phyloP scores from a whole-genome alignment of 805 yeast genomes.

The Yarrowia sp. region DNA sequence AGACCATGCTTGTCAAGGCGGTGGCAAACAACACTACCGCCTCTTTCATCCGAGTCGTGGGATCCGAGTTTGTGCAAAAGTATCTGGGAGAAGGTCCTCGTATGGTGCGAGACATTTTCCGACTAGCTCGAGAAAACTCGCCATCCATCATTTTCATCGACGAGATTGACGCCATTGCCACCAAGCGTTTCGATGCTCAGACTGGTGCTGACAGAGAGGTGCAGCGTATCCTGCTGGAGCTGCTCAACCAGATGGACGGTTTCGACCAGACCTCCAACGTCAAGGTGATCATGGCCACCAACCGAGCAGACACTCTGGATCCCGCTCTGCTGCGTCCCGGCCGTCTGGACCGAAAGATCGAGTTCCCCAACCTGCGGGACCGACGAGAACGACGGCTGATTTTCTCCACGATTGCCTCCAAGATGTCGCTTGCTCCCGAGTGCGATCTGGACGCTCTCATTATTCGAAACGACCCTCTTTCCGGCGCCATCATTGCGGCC shows the following conservation, averaged over 20 bases:
- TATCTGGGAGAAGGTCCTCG: slow-evolving; percentile 99
- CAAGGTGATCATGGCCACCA: slow-evolving; percentile 98
- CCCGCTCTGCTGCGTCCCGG: slow-evolving; percentile 99
- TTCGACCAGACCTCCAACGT: slow-evolving; percentile 94
- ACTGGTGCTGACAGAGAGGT: slow-evolving; percentile 99
- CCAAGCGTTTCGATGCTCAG: slow-evolving; percentile 98
- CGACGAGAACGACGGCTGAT: slow-evolving; percentile 97
- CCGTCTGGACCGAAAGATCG: slow-evolving; percentile 95
- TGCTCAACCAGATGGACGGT: slow-evolving; percentile 98
- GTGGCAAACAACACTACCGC: slow-evolving; percentile 97
- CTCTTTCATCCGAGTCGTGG: slow-evolving; percentile 92
- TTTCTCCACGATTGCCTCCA: slow-evolving; percentile 92
- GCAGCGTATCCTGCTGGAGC: slow-evolving; percentile 92
- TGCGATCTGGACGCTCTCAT: slow-evolving; percentile 93
- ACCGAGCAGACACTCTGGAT: slow-evolving; percentile 98
- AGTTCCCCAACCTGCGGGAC: slow-evolving; percentile 93
- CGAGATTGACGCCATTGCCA: slow-evolving; percentile 98
- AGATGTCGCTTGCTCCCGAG: slow-evolving; percentile 97
- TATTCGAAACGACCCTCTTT: slow-evolving; percentile 91
- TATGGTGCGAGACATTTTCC: slow-evolving; percentile 97
- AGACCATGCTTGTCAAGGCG: slow-evolving; percentile 97
- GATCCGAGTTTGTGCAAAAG: slow-evolving; percentile 97
- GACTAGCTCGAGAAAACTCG: slow-evolving; percentile 94
- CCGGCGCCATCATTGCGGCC: slow-evolving; percentile 96
- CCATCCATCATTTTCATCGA: slow-evolving; percentile 97